Evolutionary conservation across 139 green algal species (phyloP), one percentile per base, ranked within the genome.

Genomic region (Closterium sp.): DNA sequence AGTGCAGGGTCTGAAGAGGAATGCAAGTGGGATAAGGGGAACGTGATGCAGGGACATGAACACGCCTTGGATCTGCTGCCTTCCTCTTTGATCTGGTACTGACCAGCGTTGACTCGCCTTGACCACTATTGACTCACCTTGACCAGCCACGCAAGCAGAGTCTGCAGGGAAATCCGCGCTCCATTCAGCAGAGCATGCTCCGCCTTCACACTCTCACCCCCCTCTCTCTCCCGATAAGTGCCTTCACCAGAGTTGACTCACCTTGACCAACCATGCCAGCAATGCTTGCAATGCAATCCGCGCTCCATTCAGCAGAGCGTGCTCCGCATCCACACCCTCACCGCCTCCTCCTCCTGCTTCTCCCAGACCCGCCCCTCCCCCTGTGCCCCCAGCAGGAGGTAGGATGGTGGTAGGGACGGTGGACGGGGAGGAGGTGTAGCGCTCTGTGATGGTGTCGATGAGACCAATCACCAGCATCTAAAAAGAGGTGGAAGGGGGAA

Each of bases 21-120:
- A n/a, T n/a, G n/a, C n/a, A n/a, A n/a, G n/a, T n/a, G n/a, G n/a
- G n/a, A n/a, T n/a, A n/a, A n/a, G n/a, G n/a, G n/a, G n/a, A n/a
- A n/a, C n/a, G n/a, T n/a, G n/a, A n/a, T 90, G 87, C 87, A 86
- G 87, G 2, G 87, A 90, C 87, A 90, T 90, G 87, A 12, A 23
- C 0, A 90, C 35, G n/a, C 5, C 87, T 33, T 33, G 35, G 2
- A 8, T 21, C 84, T 21, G 23, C 19, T 87, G 23, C 25, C 33
- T 25, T 87, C 33, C 19, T 16, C 84, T 19, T 34, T 66, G 84
- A 34, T 34, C 16, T 34, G 33, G 25, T 87, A 25, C 33, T 66
- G 19, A 87, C 84, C 84, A 87, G 12, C 84, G 21, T 87, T 87
- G 32, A 43, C 84, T 87, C 33, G 0, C 33, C 84, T n/a, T n/a